A percentile compares a stretch with the other conserved stretches of the same genome.
These are phyloP conservation scores for Chrysochromulina tobinii DNA, from an alignment of 78 protist species.

Conservation along the genomic window DNA sequence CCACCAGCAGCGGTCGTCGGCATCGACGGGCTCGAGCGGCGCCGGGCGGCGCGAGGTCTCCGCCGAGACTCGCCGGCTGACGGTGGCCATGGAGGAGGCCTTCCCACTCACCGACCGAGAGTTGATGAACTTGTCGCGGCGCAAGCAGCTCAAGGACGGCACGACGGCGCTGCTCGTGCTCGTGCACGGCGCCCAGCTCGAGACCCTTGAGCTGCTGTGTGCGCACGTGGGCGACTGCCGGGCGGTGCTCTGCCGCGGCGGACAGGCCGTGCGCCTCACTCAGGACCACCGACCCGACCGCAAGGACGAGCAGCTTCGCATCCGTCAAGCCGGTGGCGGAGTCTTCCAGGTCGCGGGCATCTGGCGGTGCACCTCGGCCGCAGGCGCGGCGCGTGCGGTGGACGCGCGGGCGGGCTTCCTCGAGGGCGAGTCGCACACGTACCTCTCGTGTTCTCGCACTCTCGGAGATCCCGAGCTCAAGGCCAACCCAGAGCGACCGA, in stretches of 20 bases:
- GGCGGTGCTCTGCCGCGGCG: constrained; percentile 46
- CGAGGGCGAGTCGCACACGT: background rate
- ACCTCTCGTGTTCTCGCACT: background rate
- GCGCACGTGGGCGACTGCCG: constrained; percentile 59
- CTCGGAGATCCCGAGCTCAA: background rate
- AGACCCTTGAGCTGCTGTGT: background rate
- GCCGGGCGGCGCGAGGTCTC: no score
- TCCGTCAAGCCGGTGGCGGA: constrained; percentile 38
- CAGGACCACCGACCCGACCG: constrained; percentile 61
- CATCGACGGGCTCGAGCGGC: background rate
- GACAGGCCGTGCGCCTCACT: constrained; percentile 14
- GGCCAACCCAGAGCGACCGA: background rate
- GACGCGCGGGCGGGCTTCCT: background rate
- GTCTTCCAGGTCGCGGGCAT: constrained; percentile 12
- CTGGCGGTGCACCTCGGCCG: background rate
- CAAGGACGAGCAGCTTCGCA: constrained; percentile 32
- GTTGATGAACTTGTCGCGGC: background rate
- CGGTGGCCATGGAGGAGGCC: background rate
- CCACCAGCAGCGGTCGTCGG: background rate
- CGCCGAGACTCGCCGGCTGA: background rate
- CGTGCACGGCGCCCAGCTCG: background rate
- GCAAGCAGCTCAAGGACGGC: background rate
- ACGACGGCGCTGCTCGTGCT: background rate
- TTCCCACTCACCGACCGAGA: background rate
- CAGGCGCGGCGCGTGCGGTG: background rate